These are phyloP conservation scores for Diversispora epigaea DNA, from an alignment of 192 early-diverging fungal species.

Conservation along the genomic window DNA sequence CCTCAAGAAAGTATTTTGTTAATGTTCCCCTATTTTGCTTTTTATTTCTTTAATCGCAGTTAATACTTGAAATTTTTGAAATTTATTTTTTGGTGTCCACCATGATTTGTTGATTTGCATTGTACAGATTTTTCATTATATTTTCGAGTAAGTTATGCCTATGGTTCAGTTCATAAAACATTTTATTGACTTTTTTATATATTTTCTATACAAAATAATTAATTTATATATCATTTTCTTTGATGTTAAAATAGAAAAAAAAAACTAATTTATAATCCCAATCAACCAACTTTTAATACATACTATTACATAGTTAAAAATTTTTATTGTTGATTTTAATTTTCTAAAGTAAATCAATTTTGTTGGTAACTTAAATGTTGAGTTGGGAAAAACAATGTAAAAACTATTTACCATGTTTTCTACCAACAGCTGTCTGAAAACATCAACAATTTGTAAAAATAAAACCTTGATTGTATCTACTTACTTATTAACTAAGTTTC, in stretches of 20 bases:
- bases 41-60: slow-evolving; percentile 26
- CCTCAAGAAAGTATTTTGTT: no score
- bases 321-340: slow-evolving; percentile 33
- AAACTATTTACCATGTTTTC: slow-evolving; percentile 30
- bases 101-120: slow-evolving; percentile 27
- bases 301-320: slow-evolving; percentile 29
- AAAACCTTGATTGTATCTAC: slow-evolving; percentile 18
- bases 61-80: slow-evolving; percentile 28
- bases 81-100: slow-evolving; percentile 32
- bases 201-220: slow-evolving; percentile 30
- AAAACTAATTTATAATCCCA: slow-evolving; percentile 16
- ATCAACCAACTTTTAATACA: slow-evolving; percentile 10
- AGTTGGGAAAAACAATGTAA: slow-evolving; percentile 22
- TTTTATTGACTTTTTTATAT: slow-evolving; percentile 27
- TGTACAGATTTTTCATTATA: slow-evolving; percentile 19
- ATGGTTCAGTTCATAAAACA: slow-evolving; percentile 26
- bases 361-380: slow-evolving; percentile 27
- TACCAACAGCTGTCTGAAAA: slow-evolving; percentile 25
- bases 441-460: slow-evolving; percentile 31
- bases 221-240: no score
- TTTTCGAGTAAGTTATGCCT: slow-evolving; percentile 18
- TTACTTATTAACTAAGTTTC: slow-evolving; percentile 20
- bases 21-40: slow-evolving; percentile 24
- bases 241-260: slow-evolving; percentile 31
- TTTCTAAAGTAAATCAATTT: slow-evolving; percentile 26